Conservation (phyloP, 257 asterid species). For the Nicotiana sylvestris region DNA sequence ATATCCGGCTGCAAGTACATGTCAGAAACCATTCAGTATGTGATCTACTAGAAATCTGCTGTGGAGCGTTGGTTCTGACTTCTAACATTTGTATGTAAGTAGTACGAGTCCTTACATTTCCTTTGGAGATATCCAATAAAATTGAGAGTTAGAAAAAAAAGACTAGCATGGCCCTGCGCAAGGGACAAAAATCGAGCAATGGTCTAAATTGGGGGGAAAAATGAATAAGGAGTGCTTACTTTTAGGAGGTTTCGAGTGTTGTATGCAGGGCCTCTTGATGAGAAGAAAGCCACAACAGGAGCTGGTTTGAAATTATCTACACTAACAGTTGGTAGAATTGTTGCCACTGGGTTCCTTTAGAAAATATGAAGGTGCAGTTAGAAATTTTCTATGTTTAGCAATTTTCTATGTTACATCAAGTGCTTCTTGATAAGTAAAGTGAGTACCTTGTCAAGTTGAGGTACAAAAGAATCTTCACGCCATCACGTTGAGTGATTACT, state of each 20-base stretch:
- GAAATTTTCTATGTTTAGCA: neutral
- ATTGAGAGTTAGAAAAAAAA: no score
- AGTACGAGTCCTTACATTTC: no score
- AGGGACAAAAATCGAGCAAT: neutral
- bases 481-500: slow-evolving; percentile 37
- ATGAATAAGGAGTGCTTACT: slow-evolving; percentile 21
- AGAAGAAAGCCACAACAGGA: slow-evolving; percentile 61
- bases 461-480: slow-evolving; percentile 38
- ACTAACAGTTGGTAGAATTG: slow-evolving; percentile 52
- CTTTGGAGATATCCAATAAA: no score
- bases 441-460: slow-evolving; percentile 56
- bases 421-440: neutral
- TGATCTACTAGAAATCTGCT: no score
- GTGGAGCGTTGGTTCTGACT: neutral
- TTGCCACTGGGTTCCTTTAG: slow-evolving; percentile 47
- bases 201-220: neutral
- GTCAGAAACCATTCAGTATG: neutral
- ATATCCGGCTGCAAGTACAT: slow-evolving; percentile 58
- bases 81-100: neutral
- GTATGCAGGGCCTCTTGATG: slow-evolving; percentile 55
- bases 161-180: neutral
- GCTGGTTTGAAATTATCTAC: slow-evolving; percentile 51
- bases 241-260: slow-evolving; percentile 48
- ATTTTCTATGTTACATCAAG: neutral
- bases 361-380: neutral